Evolutionary conservation across 345 rosid species (phyloP), one percentile per base, ranked within the genome.

Genomic region (Salix udensis): DNA sequence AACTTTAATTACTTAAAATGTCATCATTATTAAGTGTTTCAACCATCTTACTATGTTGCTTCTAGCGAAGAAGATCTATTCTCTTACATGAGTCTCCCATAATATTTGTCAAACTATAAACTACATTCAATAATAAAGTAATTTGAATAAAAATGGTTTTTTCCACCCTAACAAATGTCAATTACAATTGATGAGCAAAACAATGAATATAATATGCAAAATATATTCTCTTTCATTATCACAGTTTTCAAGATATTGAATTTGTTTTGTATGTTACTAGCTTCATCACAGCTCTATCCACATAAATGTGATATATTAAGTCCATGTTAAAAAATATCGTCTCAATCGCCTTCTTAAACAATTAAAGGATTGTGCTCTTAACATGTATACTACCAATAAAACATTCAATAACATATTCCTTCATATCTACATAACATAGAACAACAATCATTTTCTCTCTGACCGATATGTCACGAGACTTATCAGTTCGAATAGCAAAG

Each of bases 21-120:
- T 72, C 42, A 67, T 19, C 23, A 28, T 31, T 66, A 11, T 44
- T 4, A 30, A 74, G 1, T 37, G 65, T 30, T 76, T 55, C 71
- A 24, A 18, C 50, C 11, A 68, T 11, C 7, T 62, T 68, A 4
- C 0, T 7, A 58, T 23, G 13, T 72, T 52, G 58, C 8, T 18
- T 71, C 16, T 78, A 44, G 9, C 2, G 0, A 19, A 71, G 39
- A 50, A 50, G 11, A 14, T 75, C 60, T 24, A 1, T 13, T 31
- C 21, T 15, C 26, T 75, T 71, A 2, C 52, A 71, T 1, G 67
- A 77, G 4, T 4, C 44, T 24, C 72, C 44, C 65, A 78, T 6
- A 53, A 78, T 1, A 70, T 69, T 82, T 13, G 12, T 13, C 14
- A 77, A 10, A 39, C n/a, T 30, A 31, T 26, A 2, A 39, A 78